A percentile compares a stretch with the other conserved stretches of the same genome.
Evolutionary conservation across 805 yeast species (phyloP).

Genomic region (Diddensiella transvaalensis): DNA sequence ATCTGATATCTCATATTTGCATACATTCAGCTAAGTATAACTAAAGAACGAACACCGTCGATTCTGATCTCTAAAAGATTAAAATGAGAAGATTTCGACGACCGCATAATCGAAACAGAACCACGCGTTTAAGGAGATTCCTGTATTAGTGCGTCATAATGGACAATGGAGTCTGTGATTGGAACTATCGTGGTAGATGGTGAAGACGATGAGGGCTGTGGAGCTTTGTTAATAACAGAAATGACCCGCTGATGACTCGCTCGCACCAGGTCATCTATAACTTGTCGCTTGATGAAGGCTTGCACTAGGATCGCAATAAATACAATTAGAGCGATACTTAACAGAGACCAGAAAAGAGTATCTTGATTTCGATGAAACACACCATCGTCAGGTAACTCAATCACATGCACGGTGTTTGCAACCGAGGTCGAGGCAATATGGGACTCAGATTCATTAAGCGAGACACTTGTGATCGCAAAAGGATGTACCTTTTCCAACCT

Average conservation of each 20-base stretch:
- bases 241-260: neutral
- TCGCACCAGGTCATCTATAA: slow-evolving; percentile 34
- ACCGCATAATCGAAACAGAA: too few relatives aligned
- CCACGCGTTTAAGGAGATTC: too few relatives aligned
- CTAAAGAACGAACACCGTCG: too few relatives aligned
- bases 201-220: neutral
- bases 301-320: slow-evolving; percentile 24
- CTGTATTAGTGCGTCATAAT: too few relatives aligned
- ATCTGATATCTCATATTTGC: too few relatives aligned
- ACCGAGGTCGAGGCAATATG: slow-evolving; percentile 72
- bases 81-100: too few relatives aligned
- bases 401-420: slow-evolving; percentile 64
- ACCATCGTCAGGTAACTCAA: slow-evolving; percentile 48
- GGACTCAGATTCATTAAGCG: slow-evolving; percentile 65
- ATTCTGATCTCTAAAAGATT: too few relatives aligned
- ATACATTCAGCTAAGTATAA: too few relatives aligned
- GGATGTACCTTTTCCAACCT: slow-evolving; percentile 61
- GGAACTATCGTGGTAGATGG: neutral
- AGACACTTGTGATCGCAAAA: slow-evolving; percentile 72
- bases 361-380: slow-evolving; percentile 14
- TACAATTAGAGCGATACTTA: slow-evolving; percentile 26
- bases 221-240: neutral
- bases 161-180: too few relatives aligned
- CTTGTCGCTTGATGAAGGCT: slow-evolving; percentile 25
- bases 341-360: slow-evolving; percentile 21